Evolutionary conservation across 345 rosid species (phyloP), one percentile per base, ranked within the genome.

Genomic region (Bruguiera sexangula): DNA sequence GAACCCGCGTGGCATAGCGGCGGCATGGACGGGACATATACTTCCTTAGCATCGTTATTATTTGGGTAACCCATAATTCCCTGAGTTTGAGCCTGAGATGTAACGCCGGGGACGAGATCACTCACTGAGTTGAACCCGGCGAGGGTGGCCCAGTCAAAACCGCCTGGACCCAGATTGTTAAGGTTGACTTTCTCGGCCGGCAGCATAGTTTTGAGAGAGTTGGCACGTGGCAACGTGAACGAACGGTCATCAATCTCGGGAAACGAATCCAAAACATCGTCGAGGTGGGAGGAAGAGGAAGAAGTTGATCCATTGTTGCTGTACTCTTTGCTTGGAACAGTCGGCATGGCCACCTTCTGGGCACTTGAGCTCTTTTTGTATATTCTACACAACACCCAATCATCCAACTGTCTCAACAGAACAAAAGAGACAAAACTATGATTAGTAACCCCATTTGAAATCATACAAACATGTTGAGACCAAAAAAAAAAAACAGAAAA

Each of bases 381-480:
- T 37, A 95, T 92, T 61, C 99, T 88, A 56, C 99, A 95, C 22
- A 95, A 65, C 6, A 95, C 99, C 99, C 99, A 95, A 5, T 95
- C 99, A 73, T 92, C 99, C 74, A 95, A 72, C 99, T 92, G 81
- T 31, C 63, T 62, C 43, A 37, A 20, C 3, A 37, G n/a, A 29
- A 1, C 62, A 67, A 57, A 39, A 6, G 30, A 2, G 36, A 8
- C 31, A 54, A 20, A 34, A 43, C 4, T 43, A 43, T 13, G 4
- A 43, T 43, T 43, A 11, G 16, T 3, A 11, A 43, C 50, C 50
- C 50, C 50, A 43, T 43, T 43, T 43, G 50, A 11, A 43, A 43
- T 43, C 39, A 62, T 10, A 30, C 1, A 21, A 15, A 0, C 18
- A 15, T 53, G 9, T 2, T 5, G n/a, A 19, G 13, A 26, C 1